These are phyloP conservation scores for Tripterygium wilfordii DNA, from an alignment of 177 flowering plant genomes.

Conservation along the genomic window DNA sequence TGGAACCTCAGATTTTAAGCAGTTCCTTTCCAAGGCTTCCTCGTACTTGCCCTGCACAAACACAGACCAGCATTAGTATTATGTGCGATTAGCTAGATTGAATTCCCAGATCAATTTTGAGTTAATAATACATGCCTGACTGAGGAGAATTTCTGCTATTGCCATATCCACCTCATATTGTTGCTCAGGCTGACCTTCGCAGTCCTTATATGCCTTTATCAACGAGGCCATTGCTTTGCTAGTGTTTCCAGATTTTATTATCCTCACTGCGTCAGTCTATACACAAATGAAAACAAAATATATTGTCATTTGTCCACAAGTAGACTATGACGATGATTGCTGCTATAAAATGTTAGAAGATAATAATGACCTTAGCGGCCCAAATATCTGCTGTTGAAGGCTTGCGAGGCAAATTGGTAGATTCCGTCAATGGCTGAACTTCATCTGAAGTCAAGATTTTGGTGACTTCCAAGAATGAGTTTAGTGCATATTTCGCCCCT, in stretches of 20 bases:
- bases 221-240: slow-evolving; percentile 4
- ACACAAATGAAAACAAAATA: too few relatives aligned
- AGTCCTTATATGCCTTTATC: neutral
- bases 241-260: slow-evolving; percentile 6
- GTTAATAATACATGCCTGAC: neutral
- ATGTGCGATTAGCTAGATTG: too few relatives aligned
- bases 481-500: slow-evolving; percentile 1
- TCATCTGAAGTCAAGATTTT: neutral
- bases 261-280: slow-evolving; percentile 9
- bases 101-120: too few relatives aligned
- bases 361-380: neutral
- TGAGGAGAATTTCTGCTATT: slow-evolving; percentile 12
- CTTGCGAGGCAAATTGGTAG: neutral
- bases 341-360: neutral
- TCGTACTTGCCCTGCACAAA: slow-evolving; percentile 17
- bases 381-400: slow-evolving; percentile 12
- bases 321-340: slow-evolving; percentile 11
- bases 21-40: slow-evolving; percentile 8
- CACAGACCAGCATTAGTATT: too few relatives aligned
- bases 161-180: slow-evolving; percentile 13
- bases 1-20: slow-evolving; percentile 2
- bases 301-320: too few relatives aligned
- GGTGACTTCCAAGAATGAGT: slow-evolving; percentile 10
- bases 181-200: slow-evolving; percentile 1
- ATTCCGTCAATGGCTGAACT: neutral